Conservation (phyloP, 208 protist species). For the Acanthamoeba culbertsoni region DNA sequence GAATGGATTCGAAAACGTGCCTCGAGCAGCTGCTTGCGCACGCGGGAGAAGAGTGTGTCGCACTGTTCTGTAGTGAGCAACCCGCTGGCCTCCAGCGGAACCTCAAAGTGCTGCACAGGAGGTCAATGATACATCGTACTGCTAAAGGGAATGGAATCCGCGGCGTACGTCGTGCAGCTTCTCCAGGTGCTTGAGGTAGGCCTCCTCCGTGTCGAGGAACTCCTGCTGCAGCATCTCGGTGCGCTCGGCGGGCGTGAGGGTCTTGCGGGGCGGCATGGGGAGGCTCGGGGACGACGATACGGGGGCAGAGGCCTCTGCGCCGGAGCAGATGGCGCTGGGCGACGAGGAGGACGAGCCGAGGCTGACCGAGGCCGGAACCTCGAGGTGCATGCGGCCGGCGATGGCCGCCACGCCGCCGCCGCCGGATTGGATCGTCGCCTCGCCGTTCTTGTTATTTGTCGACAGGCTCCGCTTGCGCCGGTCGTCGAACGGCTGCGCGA, state of each 20-base stretch:
- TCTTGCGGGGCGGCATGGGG: background rate
- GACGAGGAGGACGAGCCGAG: background rate
- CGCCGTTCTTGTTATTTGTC: background rate
- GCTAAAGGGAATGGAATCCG: background rate
- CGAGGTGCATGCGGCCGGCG: constrained; percentile 13
- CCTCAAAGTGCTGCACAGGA: background rate
- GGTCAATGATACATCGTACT: background rate
- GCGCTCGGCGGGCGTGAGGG: constrained; percentile 1
- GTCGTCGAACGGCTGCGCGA: background rate
- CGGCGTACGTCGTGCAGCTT: constrained; percentile 22
- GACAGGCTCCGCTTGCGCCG: background rate
- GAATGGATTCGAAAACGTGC: background rate
- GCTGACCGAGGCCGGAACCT: background rate
- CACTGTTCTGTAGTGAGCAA: constrained; percentile 17
- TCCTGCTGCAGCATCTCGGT: constrained; percentile 50
- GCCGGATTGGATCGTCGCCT: background rate
- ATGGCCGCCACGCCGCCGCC: too few relatives aligned
- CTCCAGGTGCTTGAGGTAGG: background rate
- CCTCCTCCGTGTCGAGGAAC: constrained; percentile 28
- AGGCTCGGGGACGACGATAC: background rate
- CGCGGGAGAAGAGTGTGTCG: constrained; percentile 15
- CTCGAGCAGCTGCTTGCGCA: constrained; percentile 7
- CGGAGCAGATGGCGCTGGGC: background rate
- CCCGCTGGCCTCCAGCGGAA: background rate
- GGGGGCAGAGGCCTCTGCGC: background rate